A percentile compares a stretch with the other conserved stretches of the same genome.
Conservation (phyloP, 345 rosid species). For the Arabis hirsuta region DNA sequence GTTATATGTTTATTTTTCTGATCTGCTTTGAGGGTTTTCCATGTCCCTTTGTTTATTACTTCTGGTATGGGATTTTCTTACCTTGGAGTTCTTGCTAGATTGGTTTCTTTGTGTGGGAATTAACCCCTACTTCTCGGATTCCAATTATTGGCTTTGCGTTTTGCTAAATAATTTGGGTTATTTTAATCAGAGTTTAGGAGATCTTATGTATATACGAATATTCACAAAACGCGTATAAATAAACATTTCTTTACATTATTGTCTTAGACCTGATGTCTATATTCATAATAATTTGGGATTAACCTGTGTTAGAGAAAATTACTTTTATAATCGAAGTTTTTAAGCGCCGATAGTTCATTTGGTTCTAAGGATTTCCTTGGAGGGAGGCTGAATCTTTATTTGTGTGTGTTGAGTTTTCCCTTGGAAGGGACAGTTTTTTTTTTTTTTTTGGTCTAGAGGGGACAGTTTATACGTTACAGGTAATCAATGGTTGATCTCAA, state of each 20-base stretch:
- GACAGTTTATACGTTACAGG: too few relatives aligned
- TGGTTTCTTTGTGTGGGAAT: background rate
- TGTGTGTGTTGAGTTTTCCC: too few relatives aligned
- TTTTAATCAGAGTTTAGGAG: constrained; percentile 1
- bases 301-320: background rate
- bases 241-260: background rate
- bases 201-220: background rate
- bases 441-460: too few relatives aligned
- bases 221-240: constrained; percentile 4
- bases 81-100: background rate
- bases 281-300: background rate
- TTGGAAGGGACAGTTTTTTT: too few relatives aligned
- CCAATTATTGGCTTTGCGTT: constrained; percentile 6
- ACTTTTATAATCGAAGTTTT: background rate
- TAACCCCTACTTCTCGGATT: background rate
- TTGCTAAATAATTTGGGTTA: background rate
- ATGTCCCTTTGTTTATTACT: background rate
- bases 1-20: background rate
- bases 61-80: background rate
- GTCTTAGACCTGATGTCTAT: background rate
- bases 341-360: background rate
- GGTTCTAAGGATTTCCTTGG: too few relatives aligned
- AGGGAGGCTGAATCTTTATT: too few relatives aligned
- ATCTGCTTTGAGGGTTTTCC: background rate
- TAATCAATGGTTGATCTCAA: too few relatives aligned